phyloP scores from a whole-genome alignment of 1,284 basidiomycete species.

The Leccinum ponderosum region DNA sequence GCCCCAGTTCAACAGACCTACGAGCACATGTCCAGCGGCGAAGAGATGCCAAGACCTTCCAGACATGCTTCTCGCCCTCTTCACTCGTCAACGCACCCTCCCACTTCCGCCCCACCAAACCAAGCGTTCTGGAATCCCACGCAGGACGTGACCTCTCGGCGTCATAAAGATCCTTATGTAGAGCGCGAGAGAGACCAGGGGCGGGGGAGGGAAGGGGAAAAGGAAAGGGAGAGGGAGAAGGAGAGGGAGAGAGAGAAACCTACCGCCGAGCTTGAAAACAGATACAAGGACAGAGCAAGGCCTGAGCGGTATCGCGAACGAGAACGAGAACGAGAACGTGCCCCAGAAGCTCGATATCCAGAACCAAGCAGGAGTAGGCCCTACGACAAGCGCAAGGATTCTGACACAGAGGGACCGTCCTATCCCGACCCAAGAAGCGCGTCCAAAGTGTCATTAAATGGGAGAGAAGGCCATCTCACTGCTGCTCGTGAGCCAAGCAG shows the following conservation, averaged over 20 bases:
- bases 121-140: constrained; percentile 26
- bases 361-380: constrained; percentile 23
- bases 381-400: constrained; percentile 33
- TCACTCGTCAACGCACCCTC: constrained; percentile 26
- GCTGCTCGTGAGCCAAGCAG: constrained; percentile 27
- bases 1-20: constrained; percentile 18
- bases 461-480: constrained; percentile 24
- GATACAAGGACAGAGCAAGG: constrained; percentile 28
- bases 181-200: constrained; percentile 30
- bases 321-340: constrained; percentile 34
- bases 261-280: constrained; percentile 26
- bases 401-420: constrained; percentile 29
- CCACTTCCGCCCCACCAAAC: constrained; percentile 19
- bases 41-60: constrained; percentile 24
- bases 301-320: constrained; percentile 33
- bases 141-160: constrained; percentile 22
- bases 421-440: constrained; percentile 31
- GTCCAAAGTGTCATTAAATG: constrained; percentile 32
- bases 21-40: constrained; percentile 24
- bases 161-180: constrained; percentile 21
- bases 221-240: constrained; percentile 13
- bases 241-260: constrained; percentile 22
- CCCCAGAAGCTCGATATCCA: constrained; percentile 23
- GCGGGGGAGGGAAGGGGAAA: constrained; percentile 8
- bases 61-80: constrained; percentile 26